These are phyloP conservation scores for Epicoccum sorghinum DNA, from an alignment of 2,329 filamentous ascomycete genomes.

Conservation along the genomic window DNA sequence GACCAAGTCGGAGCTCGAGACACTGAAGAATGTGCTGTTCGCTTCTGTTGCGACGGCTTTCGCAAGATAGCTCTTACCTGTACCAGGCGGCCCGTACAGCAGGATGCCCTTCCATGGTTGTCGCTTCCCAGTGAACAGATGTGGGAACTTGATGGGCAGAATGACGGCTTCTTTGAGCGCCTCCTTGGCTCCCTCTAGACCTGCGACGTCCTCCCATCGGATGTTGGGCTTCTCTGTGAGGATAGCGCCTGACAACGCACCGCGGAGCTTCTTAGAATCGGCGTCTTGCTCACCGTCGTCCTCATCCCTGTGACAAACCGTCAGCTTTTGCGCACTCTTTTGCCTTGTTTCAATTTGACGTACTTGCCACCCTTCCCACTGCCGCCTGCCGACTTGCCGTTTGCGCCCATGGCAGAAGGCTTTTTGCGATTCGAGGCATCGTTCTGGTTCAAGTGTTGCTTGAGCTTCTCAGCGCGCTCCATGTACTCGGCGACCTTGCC, in stretches of 20 bases:
- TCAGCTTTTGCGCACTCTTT: constrained; percentile 14
- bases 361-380: constrained; percentile 65
- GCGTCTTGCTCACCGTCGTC: constrained; percentile 70
- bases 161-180: constrained; percentile 97
- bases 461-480: constrained; percentile 97
- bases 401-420: constrained; percentile 72
- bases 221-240: constrained; percentile 95
- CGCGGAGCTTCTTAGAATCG: constrained; percentile 93
- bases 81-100: constrained; percentile 93
- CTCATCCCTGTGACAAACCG: constrained; percentile 55
- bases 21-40: constrained; percentile 98
- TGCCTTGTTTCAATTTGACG: constrained; percentile 6
- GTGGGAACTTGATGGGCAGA: constrained; percentile 96
- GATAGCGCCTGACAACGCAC: constrained; percentile 88
- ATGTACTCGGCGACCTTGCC: constrained; percentile 96
- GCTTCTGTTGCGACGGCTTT: constrained; percentile 98
- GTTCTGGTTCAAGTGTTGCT: constrained; percentile 80
- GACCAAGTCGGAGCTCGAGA: constrained; percentile 94
- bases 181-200: constrained; percentile 91
- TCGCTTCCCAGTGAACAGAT: constrained; percentile 92
- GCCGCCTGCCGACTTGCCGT: constrained; percentile 69
- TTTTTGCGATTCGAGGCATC: constrained; percentile 72
- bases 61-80: constrained; percentile 95
- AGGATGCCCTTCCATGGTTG: constrained; percentile 99
- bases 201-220: constrained; percentile 97